phyloP scores from a whole-genome alignment of 805 yeast species.

The Teunomyces aglyptinius region DNA sequence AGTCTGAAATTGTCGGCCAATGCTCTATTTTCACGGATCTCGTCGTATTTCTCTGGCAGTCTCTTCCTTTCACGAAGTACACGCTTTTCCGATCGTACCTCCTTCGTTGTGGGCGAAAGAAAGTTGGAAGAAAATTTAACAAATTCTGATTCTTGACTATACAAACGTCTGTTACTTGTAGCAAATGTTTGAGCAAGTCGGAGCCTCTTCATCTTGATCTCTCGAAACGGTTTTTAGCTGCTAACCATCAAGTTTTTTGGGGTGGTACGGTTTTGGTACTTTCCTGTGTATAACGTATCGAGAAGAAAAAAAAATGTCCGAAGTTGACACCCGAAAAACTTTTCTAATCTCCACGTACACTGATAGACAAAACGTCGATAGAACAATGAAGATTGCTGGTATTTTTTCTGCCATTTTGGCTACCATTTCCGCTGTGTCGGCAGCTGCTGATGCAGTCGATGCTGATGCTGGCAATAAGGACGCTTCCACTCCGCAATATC shows the following conservation, averaged over 20 bases:
- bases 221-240: too few species aligned
- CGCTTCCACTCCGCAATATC: slow-evolving; percentile 10
- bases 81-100: neutral
- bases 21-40: slow-evolving; percentile 4
- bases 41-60: neutral
- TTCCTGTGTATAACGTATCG: neutral
- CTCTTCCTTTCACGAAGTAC: neutral
- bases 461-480: slow-evolving; percentile 5
- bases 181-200: neutral
- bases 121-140: neutral
- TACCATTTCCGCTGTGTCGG: slow-evolving; percentile 8
- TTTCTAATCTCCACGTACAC: slow-evolving; percentile 1
- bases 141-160: neutral
- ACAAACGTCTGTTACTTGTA: neutral
- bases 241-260: neutral
- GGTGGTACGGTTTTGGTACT: neutral
- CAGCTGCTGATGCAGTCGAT: slow-evolving; percentile 10
- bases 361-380: neutral
- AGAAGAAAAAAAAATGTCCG: neutral
- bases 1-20: slow-evolving; percentile 12
- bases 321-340: neutral
- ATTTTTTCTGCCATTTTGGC: slow-evolving; percentile 7
- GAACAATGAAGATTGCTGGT: slow-evolving; percentile 6
- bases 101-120: neutral
- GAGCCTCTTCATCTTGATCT: neutral